Conservation (phyloP, 805 yeast species). For the Candida alai region DNA sequence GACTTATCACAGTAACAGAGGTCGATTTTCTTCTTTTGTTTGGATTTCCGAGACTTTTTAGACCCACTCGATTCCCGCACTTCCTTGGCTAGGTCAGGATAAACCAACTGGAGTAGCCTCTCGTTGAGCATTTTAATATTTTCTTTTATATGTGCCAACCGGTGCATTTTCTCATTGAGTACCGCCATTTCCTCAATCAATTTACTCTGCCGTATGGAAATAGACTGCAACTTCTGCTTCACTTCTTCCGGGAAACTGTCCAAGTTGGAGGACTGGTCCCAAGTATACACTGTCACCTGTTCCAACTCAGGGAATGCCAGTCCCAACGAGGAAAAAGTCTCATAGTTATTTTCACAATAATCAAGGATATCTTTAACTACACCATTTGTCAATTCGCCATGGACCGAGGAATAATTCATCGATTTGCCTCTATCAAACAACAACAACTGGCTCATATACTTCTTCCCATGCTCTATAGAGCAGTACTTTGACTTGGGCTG, state of each 20-base stretch:
- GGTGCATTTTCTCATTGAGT: slow-evolving; percentile 15
- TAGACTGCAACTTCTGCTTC: slow-evolving; percentile 6
- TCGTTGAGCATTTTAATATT: slow-evolving; percentile 37
- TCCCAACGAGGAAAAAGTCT: slow-evolving; percentile 24
- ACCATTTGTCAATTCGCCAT: slow-evolving; percentile 13
- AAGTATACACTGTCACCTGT: slow-evolving; percentile 21
- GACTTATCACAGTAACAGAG: slow-evolving; percentile 50
- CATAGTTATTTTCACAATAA: slow-evolving; percentile 18
- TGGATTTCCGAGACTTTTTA: slow-evolving; percentile 25
- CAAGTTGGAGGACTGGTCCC: slow-evolving; percentile 9
- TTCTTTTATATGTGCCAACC: slow-evolving; percentile 32
- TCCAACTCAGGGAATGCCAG: slow-evolving; percentile 42
- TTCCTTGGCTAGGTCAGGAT: slow-evolving; percentile 8
- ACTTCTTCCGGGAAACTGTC: slow-evolving; percentile 10
- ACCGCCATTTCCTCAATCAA: slow-evolving; percentile 1
- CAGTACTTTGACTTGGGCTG: slow-evolving; percentile 64
- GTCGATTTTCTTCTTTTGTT: slow-evolving; percentile 36
- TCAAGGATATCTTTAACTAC: slow-evolving; percentile 23
- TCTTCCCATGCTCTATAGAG: slow-evolving; percentile 62
- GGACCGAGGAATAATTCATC: not conserved
- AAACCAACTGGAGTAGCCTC: slow-evolving; percentile 14
- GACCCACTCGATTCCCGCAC: slow-evolving; percentile 15
- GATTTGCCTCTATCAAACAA: slow-evolving; percentile 4
- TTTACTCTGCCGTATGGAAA: not conserved
- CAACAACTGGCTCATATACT: slow-evolving; percentile 33